Percentiles rank a stretch among this genome's conserved stretches.
Conservation (phyloP, 306 rosid genomes). For the Geum urbanum region DNA sequence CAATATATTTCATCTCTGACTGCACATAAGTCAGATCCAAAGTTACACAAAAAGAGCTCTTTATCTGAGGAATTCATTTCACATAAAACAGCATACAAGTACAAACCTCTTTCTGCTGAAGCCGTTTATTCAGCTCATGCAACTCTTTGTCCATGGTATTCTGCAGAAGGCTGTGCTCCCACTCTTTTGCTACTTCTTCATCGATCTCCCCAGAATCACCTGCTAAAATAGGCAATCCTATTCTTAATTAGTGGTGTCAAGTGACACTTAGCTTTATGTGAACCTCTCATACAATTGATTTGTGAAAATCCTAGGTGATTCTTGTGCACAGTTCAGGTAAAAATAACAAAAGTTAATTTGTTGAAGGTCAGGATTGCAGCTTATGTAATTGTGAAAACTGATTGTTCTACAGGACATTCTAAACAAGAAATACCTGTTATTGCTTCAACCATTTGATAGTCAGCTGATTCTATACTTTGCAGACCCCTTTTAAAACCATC, state of each 20-base stretch:
- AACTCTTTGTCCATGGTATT: conserved; percentile 95
- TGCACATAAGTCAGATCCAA: conserved; percentile 30
- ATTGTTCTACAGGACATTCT: not conserved
- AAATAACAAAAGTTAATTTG: not conserved
- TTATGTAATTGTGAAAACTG: not conserved
- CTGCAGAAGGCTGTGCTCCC: conserved; percentile 98
- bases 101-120: conserved; percentile 89
- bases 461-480: conserved; percentile 58
- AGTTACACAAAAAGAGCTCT: not conserved
- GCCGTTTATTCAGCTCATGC: conserved; percentile 85
- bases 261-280: conserved; percentile 5
- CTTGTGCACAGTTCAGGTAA: not conserved
- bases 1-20: conserved; percentile 95
- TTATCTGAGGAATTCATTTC: not conserved
- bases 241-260: conserved; percentile 21
- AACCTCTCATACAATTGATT: conserved; percentile 4
- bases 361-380: not conserved
- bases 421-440: conserved; percentile 48
- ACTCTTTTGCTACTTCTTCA: conserved; percentile 90
- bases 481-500: conserved; percentile 91
- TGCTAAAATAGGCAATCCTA: conserved; percentile 34
- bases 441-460: conserved; percentile 76
- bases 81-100: conserved; percentile 18
- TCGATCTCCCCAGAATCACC: conserved; percentile 85
- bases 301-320: not conserved